Evolutionary conservation across 139 green algal genomes (phyloP).

Genomic region (Picochlorum sp.): DNA sequence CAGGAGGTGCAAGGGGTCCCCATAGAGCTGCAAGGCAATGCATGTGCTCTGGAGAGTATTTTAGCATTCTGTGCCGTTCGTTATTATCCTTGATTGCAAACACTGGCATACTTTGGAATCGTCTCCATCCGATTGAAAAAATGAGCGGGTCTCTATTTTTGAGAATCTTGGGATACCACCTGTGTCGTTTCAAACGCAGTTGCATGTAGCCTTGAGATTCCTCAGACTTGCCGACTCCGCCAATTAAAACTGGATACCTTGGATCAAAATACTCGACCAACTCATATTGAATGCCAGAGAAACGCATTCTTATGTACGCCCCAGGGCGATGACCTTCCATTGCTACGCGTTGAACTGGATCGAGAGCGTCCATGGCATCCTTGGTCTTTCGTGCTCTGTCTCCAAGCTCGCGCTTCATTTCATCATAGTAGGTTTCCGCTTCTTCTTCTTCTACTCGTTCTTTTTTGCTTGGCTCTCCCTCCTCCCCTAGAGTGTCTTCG

Average conservation of each 20-base stretch:
- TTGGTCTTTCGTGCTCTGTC: constrained; percentile 45
- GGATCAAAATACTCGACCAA: constrained; percentile 79
- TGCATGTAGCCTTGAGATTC: constrained; percentile 79
- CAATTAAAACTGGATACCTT: constrained; percentile 72
- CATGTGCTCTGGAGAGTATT: constrained; percentile 98
- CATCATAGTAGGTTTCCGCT: constrained; percentile 79
- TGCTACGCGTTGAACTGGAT: constrained; percentile 49
- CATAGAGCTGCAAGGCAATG: constrained; percentile 84
- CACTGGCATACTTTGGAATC: constrained; percentile 86
- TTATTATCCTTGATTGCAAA: constrained; percentile 87
- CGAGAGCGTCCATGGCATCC: constrained; percentile 66
- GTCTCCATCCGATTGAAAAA: constrained; percentile 84
- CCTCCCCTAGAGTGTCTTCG: background rate
- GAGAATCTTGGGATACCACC: constrained; percentile 72
- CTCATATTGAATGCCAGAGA: constrained; percentile 84
- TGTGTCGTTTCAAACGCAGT: constrained; percentile 71
- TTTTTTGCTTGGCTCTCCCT: constrained; percentile 14
- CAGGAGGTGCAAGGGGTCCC: constrained; percentile 73
- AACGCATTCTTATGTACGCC: constrained; percentile 77
- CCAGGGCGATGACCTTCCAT: constrained; percentile 71
- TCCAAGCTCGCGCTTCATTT: constrained; percentile 79
- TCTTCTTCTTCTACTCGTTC: constrained; percentile 23
- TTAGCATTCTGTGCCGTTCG: constrained; percentile 73
- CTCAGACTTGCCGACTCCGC: constrained; percentile 69
- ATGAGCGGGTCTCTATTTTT: constrained; percentile 93